Conservation (phyloP, 768 basidiomycete species). For the Amanita muscaria region DNA sequence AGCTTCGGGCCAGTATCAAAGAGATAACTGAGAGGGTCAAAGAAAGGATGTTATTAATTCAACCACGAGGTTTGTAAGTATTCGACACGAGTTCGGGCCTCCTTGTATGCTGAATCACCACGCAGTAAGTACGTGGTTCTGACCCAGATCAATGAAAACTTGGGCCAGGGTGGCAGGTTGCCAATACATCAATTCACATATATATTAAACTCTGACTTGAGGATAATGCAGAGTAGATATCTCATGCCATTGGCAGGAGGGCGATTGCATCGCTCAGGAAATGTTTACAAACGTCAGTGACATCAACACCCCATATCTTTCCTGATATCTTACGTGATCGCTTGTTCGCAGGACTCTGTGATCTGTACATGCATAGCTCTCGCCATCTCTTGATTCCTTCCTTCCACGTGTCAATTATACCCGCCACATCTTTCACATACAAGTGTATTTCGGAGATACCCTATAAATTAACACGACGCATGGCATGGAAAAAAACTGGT, state of each 20-base stretch:
- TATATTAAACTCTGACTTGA: neutral
- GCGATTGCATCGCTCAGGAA: slow-evolving; percentile 70
- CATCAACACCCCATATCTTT: slow-evolving; percentile 12
- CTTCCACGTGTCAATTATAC: slow-evolving; percentile 3
- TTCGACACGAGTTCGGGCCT: neutral
- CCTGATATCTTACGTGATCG: slow-evolving; percentile 7
- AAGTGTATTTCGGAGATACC: slow-evolving; percentile 11
- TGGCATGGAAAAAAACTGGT: neutral
- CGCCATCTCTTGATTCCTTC: slow-evolving; percentile 29
- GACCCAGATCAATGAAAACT: slow-evolving; percentile 78
- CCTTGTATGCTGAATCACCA: slow-evolving; percentile 6
- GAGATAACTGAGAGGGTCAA: slow-evolving; percentile 81
- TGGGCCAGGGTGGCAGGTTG: slow-evolving; percentile 81
- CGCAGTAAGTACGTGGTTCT: slow-evolving; percentile 79
- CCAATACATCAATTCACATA: slow-evolving; percentile 11
- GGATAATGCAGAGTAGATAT: slow-evolving; percentile 55
- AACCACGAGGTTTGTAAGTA: slow-evolving; percentile 78
- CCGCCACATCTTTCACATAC: slow-evolving; percentile 6
- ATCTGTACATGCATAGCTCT: slow-evolving; percentile 45
- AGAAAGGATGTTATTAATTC: slow-evolving; percentile 78
- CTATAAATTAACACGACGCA: slow-evolving; percentile 7
- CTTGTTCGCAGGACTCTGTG: slow-evolving; percentile 48
- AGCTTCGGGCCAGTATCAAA: slow-evolving; percentile 68
- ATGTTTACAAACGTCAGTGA: slow-evolving; percentile 66
- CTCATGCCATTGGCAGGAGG: slow-evolving; percentile 84